These are phyloP conservation scores for Anastatica hierochuntica DNA, from an alignment of 345 rosid genomes.

Conservation along the genomic window DNA sequence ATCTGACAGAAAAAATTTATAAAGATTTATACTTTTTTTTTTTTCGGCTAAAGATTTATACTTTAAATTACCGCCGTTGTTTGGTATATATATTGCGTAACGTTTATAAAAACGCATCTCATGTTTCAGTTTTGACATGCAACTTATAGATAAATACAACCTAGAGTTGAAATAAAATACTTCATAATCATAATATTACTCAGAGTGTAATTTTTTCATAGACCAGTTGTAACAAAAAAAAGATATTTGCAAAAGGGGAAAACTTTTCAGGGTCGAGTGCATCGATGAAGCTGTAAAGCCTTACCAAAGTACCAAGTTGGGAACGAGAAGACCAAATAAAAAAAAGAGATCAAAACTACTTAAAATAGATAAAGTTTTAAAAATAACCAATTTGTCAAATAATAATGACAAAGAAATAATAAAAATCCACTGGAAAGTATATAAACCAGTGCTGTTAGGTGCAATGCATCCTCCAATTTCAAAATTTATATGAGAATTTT, in stretches of 20 bases:
- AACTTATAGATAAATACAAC: too few relatives aligned
- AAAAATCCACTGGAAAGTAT: constrained; percentile 9
- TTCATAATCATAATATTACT: too few relatives aligned
- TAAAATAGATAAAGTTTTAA: background rate
- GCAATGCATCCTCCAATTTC: constrained; percentile 20
- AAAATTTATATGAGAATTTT: background rate
- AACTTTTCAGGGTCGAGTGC: constrained; percentile 4
- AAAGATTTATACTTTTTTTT: too few relatives aligned
- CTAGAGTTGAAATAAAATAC: too few relatives aligned
- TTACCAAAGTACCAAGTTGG: constrained; percentile 6
- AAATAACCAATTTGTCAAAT: constrained; percentile 18
- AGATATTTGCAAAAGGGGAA: background rate
- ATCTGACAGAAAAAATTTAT: too few relatives aligned
- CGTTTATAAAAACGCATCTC: too few relatives aligned
- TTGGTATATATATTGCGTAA: too few relatives aligned
- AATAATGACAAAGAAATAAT: constrained; percentile 4
- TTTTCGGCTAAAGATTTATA: too few relatives aligned
- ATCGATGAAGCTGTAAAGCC: constrained; percentile 20
- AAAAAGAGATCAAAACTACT: constrained; percentile 12
- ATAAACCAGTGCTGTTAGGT: constrained; percentile 15
- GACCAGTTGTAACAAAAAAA: background rate
- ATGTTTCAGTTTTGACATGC: too few relatives aligned
- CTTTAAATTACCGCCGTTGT: background rate
- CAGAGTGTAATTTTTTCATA: too few relatives aligned
- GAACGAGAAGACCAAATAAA: constrained; percentile 7